Evolutionary conservation across 768 basidiomycete genomes (phyloP), one percentile per base, ranked within the genome.

Genomic region (Sarcodon sp.): DNA sequence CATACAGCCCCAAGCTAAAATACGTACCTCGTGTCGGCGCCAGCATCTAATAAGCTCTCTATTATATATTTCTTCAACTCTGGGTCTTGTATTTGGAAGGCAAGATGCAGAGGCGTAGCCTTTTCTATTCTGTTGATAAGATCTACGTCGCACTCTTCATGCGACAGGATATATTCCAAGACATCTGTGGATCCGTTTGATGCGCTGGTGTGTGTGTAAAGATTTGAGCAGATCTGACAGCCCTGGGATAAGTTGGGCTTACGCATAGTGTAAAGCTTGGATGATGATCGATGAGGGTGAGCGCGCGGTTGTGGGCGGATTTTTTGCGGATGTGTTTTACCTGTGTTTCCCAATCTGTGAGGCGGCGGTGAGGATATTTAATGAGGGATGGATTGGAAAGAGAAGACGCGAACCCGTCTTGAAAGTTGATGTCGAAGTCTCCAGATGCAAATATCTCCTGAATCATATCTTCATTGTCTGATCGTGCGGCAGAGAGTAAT

Each of bases 111-210:
- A 3, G 89, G 89, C 0, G 89, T 91, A 6, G 79, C 77, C 7
- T 72, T 72, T 44, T 82, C 79, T 31, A 83, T 58, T 15, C 71
- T 70, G 63, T 90, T 90, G 56, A 76, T 68, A 13, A 79, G 77
- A 60, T 92, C 87, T 45, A 89, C 86, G 57, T 90, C 87, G 65
- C 87, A 89, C 4, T 71, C 75, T 9, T 88, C 84, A 56, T 79
- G 69, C 4, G 75, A 75, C 33, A 92, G 71, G 53, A 91, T 76
- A 47, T 81, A 69, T 52, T 89, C 85, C 3, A 89, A 67, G 44
- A 82, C 79, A 31, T 73, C 72, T 1, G 69, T 70, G 21, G 77
- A 82, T 18, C 79, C 81, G 37, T 75, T 55, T 33, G 65, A 68
- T 15, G 73, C 75, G 13, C 78, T 82, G 58, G 4, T 16, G 34